A percentile compares a stretch with the other conserved stretches of the same genome.
These are phyloP conservation scores for Candida awuae DNA, from an alignment of 805 yeast species.

Conservation along the genomic window DNA sequence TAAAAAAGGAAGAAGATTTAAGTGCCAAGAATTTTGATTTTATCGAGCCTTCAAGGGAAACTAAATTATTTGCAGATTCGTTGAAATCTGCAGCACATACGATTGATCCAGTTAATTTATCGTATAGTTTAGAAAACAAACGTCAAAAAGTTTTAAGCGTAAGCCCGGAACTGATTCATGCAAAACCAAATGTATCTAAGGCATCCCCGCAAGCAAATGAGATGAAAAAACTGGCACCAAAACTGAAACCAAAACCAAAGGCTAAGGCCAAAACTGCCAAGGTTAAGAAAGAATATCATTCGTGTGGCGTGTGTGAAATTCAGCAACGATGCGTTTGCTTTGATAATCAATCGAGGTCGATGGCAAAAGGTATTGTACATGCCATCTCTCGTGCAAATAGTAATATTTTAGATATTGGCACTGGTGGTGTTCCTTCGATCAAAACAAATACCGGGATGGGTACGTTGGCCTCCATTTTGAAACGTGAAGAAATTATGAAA, in stretches of 20 bases:
- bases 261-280: background rate
- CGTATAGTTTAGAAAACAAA: constrained; percentile 26
- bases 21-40: constrained; percentile 1
- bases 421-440: background rate
- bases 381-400: constrained; percentile 7
- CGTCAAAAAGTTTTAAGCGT: constrained; percentile 17
- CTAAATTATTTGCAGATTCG: background rate
- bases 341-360: constrained; percentile 6
- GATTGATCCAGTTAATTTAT: constrained; percentile 28
- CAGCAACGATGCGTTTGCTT: constrained; percentile 6
- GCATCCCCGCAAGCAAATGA: background rate
- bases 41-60: background rate
- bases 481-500: constrained; percentile 9
- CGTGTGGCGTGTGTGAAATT: constrained; percentile 8
- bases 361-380: constrained; percentile 7
- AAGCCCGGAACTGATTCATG: constrained; percentile 1
- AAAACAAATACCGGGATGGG: constrained; percentile 1
- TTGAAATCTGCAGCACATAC: constrained; percentile 16
- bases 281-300: constrained; percentile 3
- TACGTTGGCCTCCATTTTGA: constrained; percentile 4
- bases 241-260: background rate
- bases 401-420: constrained; percentile 8
- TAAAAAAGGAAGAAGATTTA: background rate
- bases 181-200: background rate
- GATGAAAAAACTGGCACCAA: background rate